phyloP scores from a whole-genome alignment of 805 yeast species.

The Candida hungchunana region DNA sequence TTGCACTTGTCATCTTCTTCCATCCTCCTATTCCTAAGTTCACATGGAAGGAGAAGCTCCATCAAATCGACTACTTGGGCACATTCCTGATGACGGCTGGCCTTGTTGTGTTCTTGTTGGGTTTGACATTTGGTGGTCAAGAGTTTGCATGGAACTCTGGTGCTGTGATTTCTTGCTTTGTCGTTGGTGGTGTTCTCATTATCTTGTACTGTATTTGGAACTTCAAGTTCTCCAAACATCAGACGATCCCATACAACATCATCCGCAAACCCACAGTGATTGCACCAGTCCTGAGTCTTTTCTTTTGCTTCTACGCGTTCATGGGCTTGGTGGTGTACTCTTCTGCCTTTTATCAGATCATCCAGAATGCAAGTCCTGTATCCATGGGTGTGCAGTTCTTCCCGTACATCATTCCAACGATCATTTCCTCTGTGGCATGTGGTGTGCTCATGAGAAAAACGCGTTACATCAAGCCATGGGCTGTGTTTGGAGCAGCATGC shows the following conservation, averaged over 20 bases:
- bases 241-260: slow-evolving; percentile 37
- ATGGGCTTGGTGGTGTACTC: slow-evolving; percentile 34
- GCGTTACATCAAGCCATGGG: slow-evolving; percentile 33
- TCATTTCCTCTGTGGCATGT: slow-evolving; percentile 9
- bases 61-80: slow-evolving; percentile 48
- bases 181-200: slow-evolving; percentile 25
- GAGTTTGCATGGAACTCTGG: slow-evolving; percentile 51
- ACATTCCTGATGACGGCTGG: slow-evolving; percentile 39
- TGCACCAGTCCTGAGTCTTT: slow-evolving; percentile 26
- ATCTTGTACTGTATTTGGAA: slow-evolving; percentile 14
- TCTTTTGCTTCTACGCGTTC: slow-evolving; percentile 37
- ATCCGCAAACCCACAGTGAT: slow-evolving; percentile 32
- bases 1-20: slow-evolving; percentile 36
- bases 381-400: slow-evolving; percentile 22
- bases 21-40: slow-evolving; percentile 45
- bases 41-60: slow-evolving; percentile 34
- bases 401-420: slow-evolving; percentile 18
- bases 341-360: slow-evolving; percentile 48
- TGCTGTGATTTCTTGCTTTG: slow-evolving; percentile 45
- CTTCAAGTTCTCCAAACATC: slow-evolving; percentile 13
- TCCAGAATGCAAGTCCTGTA: slow-evolving; percentile 29
- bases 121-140: slow-evolving; percentile 51
- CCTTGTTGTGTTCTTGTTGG: slow-evolving; percentile 42
- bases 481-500: slow-evolving; percentile 26
- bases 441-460: slow-evolving; percentile 32